Conservation (phyloP, 2,329 filamentous ascomycete species). For the Ophiostoma piceae region DNA sequence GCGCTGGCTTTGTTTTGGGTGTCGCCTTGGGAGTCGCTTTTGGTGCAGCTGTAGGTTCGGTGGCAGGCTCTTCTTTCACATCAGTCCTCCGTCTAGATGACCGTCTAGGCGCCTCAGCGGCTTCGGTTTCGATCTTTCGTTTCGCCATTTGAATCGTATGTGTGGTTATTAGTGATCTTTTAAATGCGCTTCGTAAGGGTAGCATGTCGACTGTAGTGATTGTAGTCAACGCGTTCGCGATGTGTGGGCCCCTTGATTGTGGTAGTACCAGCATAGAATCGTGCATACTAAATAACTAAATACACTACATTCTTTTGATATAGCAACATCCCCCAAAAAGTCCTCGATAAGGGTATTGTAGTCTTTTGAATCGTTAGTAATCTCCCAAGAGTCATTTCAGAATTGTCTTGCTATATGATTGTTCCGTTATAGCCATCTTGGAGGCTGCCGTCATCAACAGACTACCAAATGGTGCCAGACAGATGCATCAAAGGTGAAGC, state of each 20-base stretch:
- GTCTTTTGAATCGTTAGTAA: too few relatives aligned
- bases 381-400: too few relatives aligned
- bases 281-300: background rate
- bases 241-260: background rate
- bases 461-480: background rate
- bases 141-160: background rate
- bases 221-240: background rate
- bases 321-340: too few relatives aligned
- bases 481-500: background rate
- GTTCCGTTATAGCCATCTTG: too few relatives aligned
- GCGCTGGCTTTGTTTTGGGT: background rate
- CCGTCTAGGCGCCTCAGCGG: background rate
- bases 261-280: background rate
- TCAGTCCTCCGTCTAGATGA: slow-evolving; percentile 4
- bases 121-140: slow-evolving; percentile 6
- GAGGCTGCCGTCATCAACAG: too few relatives aligned
- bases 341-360: too few relatives aligned
- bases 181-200: background rate
- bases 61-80: background rate
- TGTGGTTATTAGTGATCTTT: background rate
- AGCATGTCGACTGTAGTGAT: background rate
- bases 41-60: background rate
- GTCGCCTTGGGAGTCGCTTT: background rate
- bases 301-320: background rate
- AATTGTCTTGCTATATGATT: too few relatives aligned